Evolutionary conservation across 2,329 filamentous ascomycete species (phyloP).

Genomic region (Phyllosticta citribraziliensis): DNA sequence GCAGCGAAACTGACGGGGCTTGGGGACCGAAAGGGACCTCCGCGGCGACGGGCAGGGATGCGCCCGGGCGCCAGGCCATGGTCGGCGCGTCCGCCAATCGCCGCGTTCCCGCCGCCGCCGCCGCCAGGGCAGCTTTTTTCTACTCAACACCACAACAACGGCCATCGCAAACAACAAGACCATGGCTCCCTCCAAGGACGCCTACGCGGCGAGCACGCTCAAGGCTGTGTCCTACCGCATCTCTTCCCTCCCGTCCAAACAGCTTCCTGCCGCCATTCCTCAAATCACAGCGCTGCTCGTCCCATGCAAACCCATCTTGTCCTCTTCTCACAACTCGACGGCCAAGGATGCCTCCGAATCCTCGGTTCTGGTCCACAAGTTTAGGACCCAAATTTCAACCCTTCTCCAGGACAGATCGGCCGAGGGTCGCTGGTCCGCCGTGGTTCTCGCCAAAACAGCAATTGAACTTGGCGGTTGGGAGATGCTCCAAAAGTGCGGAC

Average conservation of each 20-base stretch:
- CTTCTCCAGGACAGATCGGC: slow-evolving; percentile 66
- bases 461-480: slow-evolving; percentile 82
- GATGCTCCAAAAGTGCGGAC: slow-evolving; percentile 58
- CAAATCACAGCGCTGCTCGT: slow-evolving; percentile 51
- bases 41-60: slow-evolving; percentile 8
- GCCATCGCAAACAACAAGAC: neutral
- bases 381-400: slow-evolving; percentile 68
- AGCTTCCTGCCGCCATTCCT: slow-evolving; percentile 65
- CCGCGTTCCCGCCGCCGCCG: neutral
- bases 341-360: slow-evolving; percentile 55
- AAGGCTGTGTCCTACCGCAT: slow-evolving; percentile 54
- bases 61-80: slow-evolving; percentile 1
- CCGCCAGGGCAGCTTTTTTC: slow-evolving; percentile 4
- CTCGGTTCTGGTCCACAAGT: slow-evolving; percentile 65
- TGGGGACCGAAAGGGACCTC: neutral
- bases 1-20: neutral
- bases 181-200: slow-evolving; percentile 7
- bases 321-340: slow-evolving; percentile 47
- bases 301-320: slow-evolving; percentile 51
- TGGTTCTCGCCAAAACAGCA: slow-evolving; percentile 68
- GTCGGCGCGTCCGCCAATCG: neutral
- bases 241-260: slow-evolving; percentile 58
- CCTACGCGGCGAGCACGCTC: slow-evolving; percentile 2
- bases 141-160: neutral
- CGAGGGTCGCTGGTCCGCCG: slow-evolving; percentile 67